Evolutionary conservation across 768 basidiomycete genomes (phyloP).

Genomic region (Termitomyces sp.): DNA sequence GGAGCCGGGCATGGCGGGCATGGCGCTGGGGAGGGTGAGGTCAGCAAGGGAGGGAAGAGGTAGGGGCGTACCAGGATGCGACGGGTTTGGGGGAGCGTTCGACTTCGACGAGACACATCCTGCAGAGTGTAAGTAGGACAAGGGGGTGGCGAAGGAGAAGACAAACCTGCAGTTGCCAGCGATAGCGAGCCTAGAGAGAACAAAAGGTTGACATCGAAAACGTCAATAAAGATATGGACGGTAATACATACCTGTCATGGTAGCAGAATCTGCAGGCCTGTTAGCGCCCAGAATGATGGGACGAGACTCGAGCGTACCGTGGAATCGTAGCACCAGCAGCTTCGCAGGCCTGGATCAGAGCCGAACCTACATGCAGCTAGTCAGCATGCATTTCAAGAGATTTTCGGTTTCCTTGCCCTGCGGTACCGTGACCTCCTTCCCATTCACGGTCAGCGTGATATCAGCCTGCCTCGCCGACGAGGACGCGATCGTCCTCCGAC

Average conservation of each 20-base stretch:
- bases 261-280: slow-evolving; percentile 63
- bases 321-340: slow-evolving; percentile 82
- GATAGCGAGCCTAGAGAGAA: slow-evolving; percentile 75
- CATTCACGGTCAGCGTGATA: slow-evolving; percentile 92
- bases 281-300: not conserved
- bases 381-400: too few relatives aligned
- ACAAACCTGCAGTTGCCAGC: slow-evolving; percentile 95
- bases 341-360: slow-evolving; percentile 96
- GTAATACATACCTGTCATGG: slow-evolving; percentile 62
- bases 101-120: slow-evolving; percentile 99
- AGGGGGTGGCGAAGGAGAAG: too few relatives aligned
- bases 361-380: too few relatives aligned
- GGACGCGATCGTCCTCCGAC: slow-evolving; percentile 60
- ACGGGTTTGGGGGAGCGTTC: slow-evolving; percentile 93
- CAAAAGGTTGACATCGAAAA: too few relatives aligned
- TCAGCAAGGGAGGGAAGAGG: not conserved
- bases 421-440: slow-evolving; percentile 95
- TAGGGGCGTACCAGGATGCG: slow-evolving; percentile 70
- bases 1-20: slow-evolving; percentile 94
- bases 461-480: slow-evolving; percentile 66
- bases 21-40: slow-evolving; percentile 55
- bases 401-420: slow-evolving; percentile 60
- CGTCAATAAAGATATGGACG: slow-evolving; percentile 1
- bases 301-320: slow-evolving; percentile 37
- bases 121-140: slow-evolving; percentile 22